These are phyloP conservation scores for Rhynchosporium agropyri DNA, from an alignment of 2,329 filamentous ascomycete species.

Conservation along the genomic window DNA sequence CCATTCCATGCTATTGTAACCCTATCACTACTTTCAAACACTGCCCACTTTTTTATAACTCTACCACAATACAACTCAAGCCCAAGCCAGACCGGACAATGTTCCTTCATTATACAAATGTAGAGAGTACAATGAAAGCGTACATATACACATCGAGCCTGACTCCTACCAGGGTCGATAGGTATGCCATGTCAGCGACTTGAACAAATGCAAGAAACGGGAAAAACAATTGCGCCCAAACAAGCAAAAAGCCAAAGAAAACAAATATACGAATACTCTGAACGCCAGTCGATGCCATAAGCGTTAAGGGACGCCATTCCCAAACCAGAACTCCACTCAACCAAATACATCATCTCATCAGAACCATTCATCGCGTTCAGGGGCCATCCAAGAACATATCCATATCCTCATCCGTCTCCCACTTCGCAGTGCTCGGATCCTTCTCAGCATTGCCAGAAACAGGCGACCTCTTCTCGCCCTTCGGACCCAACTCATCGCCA, in stretches of 20 bases:
- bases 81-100: neutral
- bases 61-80: neutral
- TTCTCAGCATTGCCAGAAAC: neutral
- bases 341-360: neutral
- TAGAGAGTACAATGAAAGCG: neutral
- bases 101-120: slow-evolving; percentile 2
- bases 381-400: slow-evolving; percentile 22
- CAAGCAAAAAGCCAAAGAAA: neutral
- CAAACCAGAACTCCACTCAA: neutral
- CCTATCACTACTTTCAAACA: neutral
- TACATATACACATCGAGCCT: slow-evolving; percentile 6
- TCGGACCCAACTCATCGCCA: slow-evolving; percentile 31
- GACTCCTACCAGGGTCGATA: neutral
- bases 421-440: neutral
- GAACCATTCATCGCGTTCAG: slow-evolving; percentile 1
- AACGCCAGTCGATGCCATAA: slow-evolving; percentile 3
- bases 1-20: neutral
- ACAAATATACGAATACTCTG: neutral
- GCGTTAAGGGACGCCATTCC: neutral
- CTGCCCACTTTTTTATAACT: neutral
- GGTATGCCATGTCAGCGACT: neutral
- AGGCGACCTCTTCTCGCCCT: slow-evolving; percentile 28
- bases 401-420: slow-evolving; percentile 26
- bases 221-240: neutral
- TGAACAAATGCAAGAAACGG: slow-evolving; percentile 1